Conservation (phyloP, 768 basidiomycete species). For the Suillus spraguei region DNA sequence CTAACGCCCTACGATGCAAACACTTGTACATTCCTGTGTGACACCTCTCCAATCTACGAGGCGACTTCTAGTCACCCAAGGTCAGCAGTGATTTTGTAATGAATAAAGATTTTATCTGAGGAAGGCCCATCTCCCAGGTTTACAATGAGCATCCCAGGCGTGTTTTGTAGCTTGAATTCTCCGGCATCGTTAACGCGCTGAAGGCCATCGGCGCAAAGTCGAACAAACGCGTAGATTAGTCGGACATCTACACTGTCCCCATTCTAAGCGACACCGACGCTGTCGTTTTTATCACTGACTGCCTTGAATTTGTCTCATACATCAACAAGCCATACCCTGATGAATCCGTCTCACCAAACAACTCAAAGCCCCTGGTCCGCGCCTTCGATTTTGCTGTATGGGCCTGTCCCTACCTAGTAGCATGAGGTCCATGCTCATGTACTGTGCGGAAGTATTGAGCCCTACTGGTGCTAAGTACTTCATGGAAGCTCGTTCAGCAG, state of each 20-base stretch:
- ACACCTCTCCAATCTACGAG: slow-evolving; percentile 36
- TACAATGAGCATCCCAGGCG: slow-evolving; percentile 39
- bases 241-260: slow-evolving; percentile 34
- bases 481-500: slow-evolving; percentile 30
- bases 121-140: slow-evolving; percentile 17
- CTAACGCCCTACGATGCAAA: slow-evolving; percentile 19
- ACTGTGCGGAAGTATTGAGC: slow-evolving; percentile 31
- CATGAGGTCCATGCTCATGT: slow-evolving; percentile 23
- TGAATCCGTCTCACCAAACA: slow-evolving; percentile 28
- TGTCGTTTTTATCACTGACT: slow-evolving; percentile 29
- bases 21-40: slow-evolving; percentile 34
- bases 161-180: slow-evolving; percentile 53
- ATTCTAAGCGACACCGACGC: slow-evolving; percentile 35
- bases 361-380: slow-evolving; percentile 24
- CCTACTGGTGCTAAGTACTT: slow-evolving; percentile 41
- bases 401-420: slow-evolving; percentile 10
- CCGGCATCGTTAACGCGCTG: slow-evolving; percentile 41
- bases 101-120: background rate
- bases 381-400: slow-evolving; percentile 15
- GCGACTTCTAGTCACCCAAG: slow-evolving; percentile 40
- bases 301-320: slow-evolving; percentile 35
- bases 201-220: slow-evolving; percentile 38
- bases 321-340: slow-evolving; percentile 36
- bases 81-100: slow-evolving; percentile 20
- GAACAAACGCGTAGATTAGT: slow-evolving; percentile 20